Conservation (phyloP, 2,329 filamentous ascomycete species). For the Lasiodiplodia sp. region DNA sequence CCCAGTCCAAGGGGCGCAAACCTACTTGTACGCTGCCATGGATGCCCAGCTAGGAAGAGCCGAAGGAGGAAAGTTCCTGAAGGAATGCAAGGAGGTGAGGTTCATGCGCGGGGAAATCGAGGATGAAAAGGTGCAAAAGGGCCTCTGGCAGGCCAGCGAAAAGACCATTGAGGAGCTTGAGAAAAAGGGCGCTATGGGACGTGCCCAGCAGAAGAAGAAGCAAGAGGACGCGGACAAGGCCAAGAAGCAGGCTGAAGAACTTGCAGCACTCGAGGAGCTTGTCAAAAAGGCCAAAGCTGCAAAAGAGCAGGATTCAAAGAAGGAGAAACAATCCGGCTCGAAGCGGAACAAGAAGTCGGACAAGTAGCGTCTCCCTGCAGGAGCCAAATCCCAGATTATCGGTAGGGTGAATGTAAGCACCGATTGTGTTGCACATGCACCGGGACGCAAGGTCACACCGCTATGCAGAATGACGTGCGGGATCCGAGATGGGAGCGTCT, state of each 20-base stretch:
- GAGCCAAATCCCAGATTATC: not conserved
- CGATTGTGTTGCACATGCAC: not conserved
- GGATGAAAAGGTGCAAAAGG: constrained; percentile 81
- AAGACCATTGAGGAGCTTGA: constrained; percentile 82
- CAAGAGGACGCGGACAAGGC: constrained; percentile 46
- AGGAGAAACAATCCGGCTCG: constrained; percentile 31
- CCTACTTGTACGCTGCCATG: constrained; percentile 85
- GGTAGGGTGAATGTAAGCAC: not conserved
- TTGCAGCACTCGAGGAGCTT: constrained; percentile 30
- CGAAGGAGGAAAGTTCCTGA: constrained; percentile 76
- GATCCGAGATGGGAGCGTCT: not conserved
- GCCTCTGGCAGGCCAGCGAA: constrained; percentile 89
- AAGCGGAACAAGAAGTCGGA: constrained; percentile 33
- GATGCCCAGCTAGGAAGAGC: constrained; percentile 73
- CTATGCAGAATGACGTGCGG: not conserved
- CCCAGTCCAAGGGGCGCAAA: constrained; percentile 82
- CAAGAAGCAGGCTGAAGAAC: constrained; percentile 43
- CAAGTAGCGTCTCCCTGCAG: constrained; percentile 2
- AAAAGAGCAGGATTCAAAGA: constrained; percentile 26
- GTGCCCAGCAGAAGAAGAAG: constrained; percentile 65
- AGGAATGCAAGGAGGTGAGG: constrained; percentile 83
- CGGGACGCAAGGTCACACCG: constrained; percentile 11
- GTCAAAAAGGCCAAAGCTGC: constrained; percentile 32
- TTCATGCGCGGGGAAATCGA: constrained; percentile 75
- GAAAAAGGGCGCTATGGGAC: constrained; percentile 74